These are phyloP conservation scores for Cylindricascospora bacillispora DNA, from an alignment of 1,139 yeast genomes.

Conservation along the genomic window DNA sequence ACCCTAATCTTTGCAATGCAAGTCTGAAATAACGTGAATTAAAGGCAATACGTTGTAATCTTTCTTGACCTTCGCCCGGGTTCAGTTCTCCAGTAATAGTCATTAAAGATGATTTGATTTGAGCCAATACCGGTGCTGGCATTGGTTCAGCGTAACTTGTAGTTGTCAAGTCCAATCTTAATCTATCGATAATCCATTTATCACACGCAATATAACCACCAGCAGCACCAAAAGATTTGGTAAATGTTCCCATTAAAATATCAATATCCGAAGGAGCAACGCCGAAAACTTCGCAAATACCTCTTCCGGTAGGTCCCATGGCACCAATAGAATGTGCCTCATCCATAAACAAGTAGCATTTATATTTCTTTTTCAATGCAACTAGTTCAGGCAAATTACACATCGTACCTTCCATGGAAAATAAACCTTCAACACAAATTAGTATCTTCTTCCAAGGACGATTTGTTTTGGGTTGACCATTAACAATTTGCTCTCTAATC, in stretches of 20 bases:
- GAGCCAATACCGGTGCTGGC: slow-evolving; percentile 84
- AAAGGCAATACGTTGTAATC: slow-evolving; percentile 87
- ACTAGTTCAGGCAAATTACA: slow-evolving; percentile 72
- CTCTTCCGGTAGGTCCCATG: slow-evolving; percentile 84
- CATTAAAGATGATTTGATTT: slow-evolving; percentile 67
- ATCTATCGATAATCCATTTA: slow-evolving; percentile 52
- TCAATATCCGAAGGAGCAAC: slow-evolving; percentile 68
- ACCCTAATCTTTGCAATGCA: slow-evolving; percentile 85
- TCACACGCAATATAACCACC: slow-evolving; percentile 91
- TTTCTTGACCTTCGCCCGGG: slow-evolving; percentile 89
- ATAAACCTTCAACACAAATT: slow-evolving; percentile 89
- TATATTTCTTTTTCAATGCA: slow-evolving; percentile 70
- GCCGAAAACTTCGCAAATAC: slow-evolving; percentile 87
- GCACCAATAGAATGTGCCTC: slow-evolving; percentile 99
- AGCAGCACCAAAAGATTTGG: slow-evolving; percentile 96
- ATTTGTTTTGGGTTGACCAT: slow-evolving; percentile 93
- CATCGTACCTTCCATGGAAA: slow-evolving; percentile 97
- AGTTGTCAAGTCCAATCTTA: slow-evolving; percentile 63
- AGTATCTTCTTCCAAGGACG: slow-evolving; percentile 96
- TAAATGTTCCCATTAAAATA: slow-evolving; percentile 91
- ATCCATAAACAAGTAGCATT: slow-evolving; percentile 81
- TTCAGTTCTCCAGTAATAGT: slow-evolving; percentile 70
- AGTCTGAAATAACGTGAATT: slow-evolving; percentile 85
- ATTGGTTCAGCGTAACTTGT: slow-evolving; percentile 72
- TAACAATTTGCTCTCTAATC: slow-evolving; percentile 77